Conservation (phyloP, 306 rosid species). For the Ceratonia siliqua region DNA sequence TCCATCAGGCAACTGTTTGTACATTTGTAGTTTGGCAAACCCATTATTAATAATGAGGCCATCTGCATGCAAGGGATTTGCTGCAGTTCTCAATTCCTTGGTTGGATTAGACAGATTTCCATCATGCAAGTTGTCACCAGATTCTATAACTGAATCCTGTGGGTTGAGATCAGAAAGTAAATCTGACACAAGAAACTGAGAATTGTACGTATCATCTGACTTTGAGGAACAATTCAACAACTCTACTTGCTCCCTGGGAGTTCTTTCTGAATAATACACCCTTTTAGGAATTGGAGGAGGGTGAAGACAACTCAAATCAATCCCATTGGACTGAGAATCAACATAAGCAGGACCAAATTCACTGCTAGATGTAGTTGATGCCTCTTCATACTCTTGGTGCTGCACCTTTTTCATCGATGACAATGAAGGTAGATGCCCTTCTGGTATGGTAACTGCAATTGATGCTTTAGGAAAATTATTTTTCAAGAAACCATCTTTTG, state of each 20-base stretch:
- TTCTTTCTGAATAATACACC: constrained; percentile 55
- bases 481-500: constrained; percentile 34
- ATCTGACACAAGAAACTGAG: constrained; percentile 52
- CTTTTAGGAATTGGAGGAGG: constrained; percentile 54
- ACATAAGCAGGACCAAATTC: constrained; percentile 47
- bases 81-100: constrained; percentile 36
- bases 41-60: constrained; percentile 43
- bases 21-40: constrained; percentile 24
- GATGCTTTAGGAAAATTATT: constrained; percentile 35
- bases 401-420: constrained; percentile 38
- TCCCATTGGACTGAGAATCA: constrained; percentile 45
- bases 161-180: constrained; percentile 48
- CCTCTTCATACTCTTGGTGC: constrained; percentile 42
- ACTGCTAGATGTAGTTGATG: constrained; percentile 39
- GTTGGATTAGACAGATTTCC: constrained; percentile 38
- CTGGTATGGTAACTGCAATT: constrained; percentile 29
- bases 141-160: constrained; percentile 35
- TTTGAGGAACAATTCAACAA: constrained; percentile 60
- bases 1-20: constrained; percentile 34
- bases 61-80: constrained; percentile 36
- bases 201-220: constrained; percentile 58
- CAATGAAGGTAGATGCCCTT: constrained; percentile 35
- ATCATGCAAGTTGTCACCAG: constrained; percentile 43
- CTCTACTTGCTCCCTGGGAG: constrained; percentile 68
- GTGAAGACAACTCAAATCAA: constrained; percentile 46